Conservation (phyloP, 2,329 filamentous ascomycete species). For the Dothideomycetes sp. region DNA sequence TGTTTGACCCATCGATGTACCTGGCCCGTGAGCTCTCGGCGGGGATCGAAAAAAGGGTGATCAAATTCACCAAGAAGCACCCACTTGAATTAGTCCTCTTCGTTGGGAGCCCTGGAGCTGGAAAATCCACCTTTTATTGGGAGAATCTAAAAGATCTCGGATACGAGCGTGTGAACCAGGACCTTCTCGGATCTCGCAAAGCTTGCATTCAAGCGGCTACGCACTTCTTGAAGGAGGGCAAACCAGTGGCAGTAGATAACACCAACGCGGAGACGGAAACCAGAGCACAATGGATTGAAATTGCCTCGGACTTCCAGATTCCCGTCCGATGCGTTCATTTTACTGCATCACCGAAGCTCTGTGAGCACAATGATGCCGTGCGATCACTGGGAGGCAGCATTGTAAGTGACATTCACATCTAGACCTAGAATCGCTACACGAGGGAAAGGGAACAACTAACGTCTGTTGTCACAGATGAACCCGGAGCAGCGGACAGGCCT, state of each 20-base stretch:
- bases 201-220: conserved; percentile 56
- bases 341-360: conserved; percentile 56
- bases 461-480: conserved; percentile 69
- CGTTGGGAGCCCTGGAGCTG: conserved; percentile 78
- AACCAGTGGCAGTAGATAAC: conserved; percentile 81
- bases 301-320: conserved; percentile 60
- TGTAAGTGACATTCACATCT: not conserved
- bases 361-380: conserved; percentile 80
- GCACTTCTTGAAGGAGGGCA: conserved; percentile 51
- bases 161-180: conserved; percentile 84
- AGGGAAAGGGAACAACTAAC: no score
- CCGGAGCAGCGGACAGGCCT: conserved; percentile 67
- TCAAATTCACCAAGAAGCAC: conserved; percentile 47
- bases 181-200: conserved; percentile 60
- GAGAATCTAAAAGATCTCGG: conserved; percentile 63
- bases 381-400: conserved; percentile 44
- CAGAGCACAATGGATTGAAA: conserved; percentile 63
- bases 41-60: conserved; percentile 13
- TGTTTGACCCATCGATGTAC: conserved; percentile 60
- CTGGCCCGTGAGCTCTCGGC: conserved; percentile 18
- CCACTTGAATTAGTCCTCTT: conserved; percentile 69
- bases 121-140: conserved; percentile 89
- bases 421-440: no score
- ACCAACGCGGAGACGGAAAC: conserved; percentile 82
- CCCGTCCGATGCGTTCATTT: conserved; percentile 82